phyloP scores from a whole-genome alignment of 2,329 filamentous ascomycete genomes.

The Lizonia empirigonia region DNA sequence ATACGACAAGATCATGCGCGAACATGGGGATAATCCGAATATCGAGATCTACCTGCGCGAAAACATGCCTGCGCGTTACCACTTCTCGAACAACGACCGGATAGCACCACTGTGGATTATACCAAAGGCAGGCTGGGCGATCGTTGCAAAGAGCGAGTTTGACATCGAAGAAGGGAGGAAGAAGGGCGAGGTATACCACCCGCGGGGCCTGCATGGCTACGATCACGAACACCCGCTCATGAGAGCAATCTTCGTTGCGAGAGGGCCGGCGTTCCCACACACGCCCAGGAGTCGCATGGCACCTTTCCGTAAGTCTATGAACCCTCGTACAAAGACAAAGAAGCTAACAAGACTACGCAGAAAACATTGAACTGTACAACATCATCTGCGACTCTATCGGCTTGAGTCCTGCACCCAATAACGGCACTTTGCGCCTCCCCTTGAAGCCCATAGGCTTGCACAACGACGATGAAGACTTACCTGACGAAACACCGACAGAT shows the following conservation, averaged over 20 bases:
- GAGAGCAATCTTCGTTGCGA: conserved; percentile 92
- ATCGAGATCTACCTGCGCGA: conserved; percentile 88
- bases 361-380: conserved; percentile 96
- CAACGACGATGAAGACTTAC: conserved; percentile 52
- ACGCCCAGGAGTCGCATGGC: conserved; percentile 78
- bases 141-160: conserved; percentile 81
- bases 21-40: conserved; percentile 66
- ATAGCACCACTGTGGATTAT: conserved; percentile 96
- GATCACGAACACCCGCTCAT: conserved; percentile 94
- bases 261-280: conserved; percentile 91
- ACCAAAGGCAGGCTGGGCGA: conserved; percentile 89
- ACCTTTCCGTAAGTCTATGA: conserved; percentile 74
- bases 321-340: background rate
- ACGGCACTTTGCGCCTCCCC: conserved; percentile 81
- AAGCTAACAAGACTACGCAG: conserved; percentile 51
- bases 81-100: conserved; percentile 84
- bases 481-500: conserved; percentile 59
- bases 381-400: conserved; percentile 88
- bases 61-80: conserved; percentile 91
- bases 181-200: conserved; percentile 72
- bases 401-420: conserved; percentile 76
- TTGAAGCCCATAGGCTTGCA: conserved; percentile 69
- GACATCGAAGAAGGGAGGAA: conserved; percentile 70
- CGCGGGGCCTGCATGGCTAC: conserved; percentile 88
- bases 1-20: conserved; percentile 62